A percentile compares a stretch with the other conserved stretches of the same genome.
Evolutionary conservation across 78 protist species (phyloP).

Genomic region (Pelomyxa schiedti): DNA sequence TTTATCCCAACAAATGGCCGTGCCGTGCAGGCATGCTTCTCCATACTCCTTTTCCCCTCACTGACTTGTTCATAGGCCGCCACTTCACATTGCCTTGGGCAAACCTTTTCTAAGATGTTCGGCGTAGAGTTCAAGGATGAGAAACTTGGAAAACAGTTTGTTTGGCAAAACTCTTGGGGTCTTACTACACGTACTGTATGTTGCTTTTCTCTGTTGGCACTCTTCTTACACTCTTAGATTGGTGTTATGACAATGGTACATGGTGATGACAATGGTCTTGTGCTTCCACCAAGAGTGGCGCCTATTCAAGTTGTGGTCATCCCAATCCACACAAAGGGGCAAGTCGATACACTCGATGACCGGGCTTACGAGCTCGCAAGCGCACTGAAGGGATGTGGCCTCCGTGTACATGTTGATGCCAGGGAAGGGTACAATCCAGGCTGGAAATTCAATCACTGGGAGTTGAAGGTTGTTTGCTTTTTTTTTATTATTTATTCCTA

Average conservation of each 20-base stretch:
- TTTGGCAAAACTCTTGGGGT: slow-evolving; percentile 96
- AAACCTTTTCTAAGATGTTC: slow-evolving; percentile 94
- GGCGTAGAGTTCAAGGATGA: slow-evolving; percentile 71
- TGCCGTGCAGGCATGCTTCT: slow-evolving; percentile 87
- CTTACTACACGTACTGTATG: slow-evolving; percentile 82
- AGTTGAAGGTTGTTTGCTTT: slow-evolving; percentile 72
- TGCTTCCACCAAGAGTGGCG: slow-evolving; percentile 95
- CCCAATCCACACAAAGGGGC: slow-evolving; percentile 55
- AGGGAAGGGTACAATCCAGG: slow-evolving; percentile 74
- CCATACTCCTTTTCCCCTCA: too few species aligned
- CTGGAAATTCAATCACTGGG: slow-evolving; percentile 87
- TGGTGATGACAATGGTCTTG: slow-evolving; percentile 94
- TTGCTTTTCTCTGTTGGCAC: neutral
- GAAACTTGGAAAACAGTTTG: slow-evolving; percentile 22
- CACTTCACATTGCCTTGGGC: slow-evolving; percentile 91
- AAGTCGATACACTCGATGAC: slow-evolving; percentile 1
- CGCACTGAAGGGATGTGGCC: slow-evolving; percentile 52
- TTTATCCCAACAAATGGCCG: slow-evolving; percentile 88
- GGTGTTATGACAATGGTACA: slow-evolving; percentile 88
- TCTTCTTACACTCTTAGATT: slow-evolving; percentile 9
- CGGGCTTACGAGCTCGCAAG: slow-evolving; percentile 28
- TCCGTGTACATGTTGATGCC: slow-evolving; percentile 69
- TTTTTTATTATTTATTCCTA: neutral
- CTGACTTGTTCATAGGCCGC: slow-evolving; percentile 61
- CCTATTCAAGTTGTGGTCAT: slow-evolving; percentile 80